Evolutionary conservation across 352 stramenopile species (phyloP).

Genomic region (Phytophthora pistaciae): DNA sequence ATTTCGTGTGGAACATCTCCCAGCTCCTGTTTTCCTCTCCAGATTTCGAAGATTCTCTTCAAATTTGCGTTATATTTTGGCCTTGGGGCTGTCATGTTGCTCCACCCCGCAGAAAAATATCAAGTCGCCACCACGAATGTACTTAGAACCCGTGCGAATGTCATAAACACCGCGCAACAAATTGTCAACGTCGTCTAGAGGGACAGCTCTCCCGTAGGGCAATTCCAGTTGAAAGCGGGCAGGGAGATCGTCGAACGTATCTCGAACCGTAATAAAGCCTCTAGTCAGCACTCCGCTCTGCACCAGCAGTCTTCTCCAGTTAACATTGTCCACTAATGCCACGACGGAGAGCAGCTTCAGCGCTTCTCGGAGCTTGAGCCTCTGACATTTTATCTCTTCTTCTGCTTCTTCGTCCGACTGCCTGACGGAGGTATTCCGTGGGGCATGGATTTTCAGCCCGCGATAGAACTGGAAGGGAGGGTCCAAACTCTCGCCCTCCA

Average conservation of each 20-base stretch:
- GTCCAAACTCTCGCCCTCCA: neutral
- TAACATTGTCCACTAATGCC: neutral
- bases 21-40: neutral
- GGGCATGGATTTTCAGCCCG: neutral
- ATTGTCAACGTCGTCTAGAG: neutral
- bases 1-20: neutral
- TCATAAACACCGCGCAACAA: neutral
- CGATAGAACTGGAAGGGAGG: neutral
- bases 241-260: neutral
- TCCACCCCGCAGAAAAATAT: neutral
- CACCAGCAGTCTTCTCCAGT: neutral
- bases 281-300: neutral
- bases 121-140: neutral
- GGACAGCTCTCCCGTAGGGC: neutral
- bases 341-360: neutral
- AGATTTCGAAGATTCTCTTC: neutral
- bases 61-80: too few species aligned
- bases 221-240: neutral
- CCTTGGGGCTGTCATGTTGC: neutral
- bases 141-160: neutral
- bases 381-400: neutral
- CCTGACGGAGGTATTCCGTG: neutral
- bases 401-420: neutral
- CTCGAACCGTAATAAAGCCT: neutral
- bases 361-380: neutral